A percentile compares a stretch with the other conserved stretches of the same genome.
Evolutionary conservation across 2,329 filamentous ascomycete species (phyloP).

Genomic region (Boeremia lycopersici): DNA sequence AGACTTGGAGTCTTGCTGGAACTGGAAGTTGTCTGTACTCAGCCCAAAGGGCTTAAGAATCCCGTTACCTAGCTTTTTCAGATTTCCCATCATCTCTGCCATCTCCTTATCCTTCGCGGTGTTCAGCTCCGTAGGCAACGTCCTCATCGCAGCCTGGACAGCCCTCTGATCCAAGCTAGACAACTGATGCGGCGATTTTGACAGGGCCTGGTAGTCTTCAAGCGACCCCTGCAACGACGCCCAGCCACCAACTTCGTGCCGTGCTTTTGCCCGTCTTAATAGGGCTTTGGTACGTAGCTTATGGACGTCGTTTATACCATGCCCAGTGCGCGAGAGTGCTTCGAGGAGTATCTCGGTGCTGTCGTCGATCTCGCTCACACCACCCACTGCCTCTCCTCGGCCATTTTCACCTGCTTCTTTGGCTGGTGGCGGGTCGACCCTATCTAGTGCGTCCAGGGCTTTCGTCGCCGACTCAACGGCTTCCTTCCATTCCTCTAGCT

Average conservation of each 20-base stretch:
- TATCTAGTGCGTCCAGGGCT: slow-evolving; percentile 74
- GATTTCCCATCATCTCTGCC: slow-evolving; percentile 96
- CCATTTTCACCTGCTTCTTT: slow-evolving; percentile 46
- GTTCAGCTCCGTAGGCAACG: slow-evolving; percentile 72
- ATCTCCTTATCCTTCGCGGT: slow-evolving; percentile 85
- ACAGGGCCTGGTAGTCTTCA: slow-evolving; percentile 76
- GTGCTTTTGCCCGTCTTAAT: slow-evolving; percentile 76
- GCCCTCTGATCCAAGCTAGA: slow-evolving; percentile 69
- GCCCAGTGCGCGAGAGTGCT: slow-evolving; percentile 38
- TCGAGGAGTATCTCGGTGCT: slow-evolving; percentile 39
- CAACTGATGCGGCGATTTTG: slow-evolving; percentile 62
- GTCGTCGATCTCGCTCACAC: slow-evolving; percentile 65
- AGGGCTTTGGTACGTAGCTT: slow-evolving; percentile 84
- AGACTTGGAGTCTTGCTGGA: slow-evolving; percentile 85
- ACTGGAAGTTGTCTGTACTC: slow-evolving; percentile 92
- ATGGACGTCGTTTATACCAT: slow-evolving; percentile 64
- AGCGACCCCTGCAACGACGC: slow-evolving; percentile 77
- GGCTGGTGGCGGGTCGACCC: slow-evolving; percentile 55
- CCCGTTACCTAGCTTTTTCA: slow-evolving; percentile 91
- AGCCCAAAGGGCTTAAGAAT: slow-evolving; percentile 91
- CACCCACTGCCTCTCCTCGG: slow-evolving; percentile 56
- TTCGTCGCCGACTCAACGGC: slow-evolving; percentile 75
- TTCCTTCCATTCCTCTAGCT: slow-evolving; percentile 83
- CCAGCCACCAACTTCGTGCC: slow-evolving; percentile 77
- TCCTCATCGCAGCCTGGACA: slow-evolving; percentile 68